Percentiles rank a stretch among this genome's conserved stretches.
These are phyloP conservation scores for Spinacia oleracea DNA, from an alignment of 179 eudicot species.

Conservation along the genomic window DNA sequence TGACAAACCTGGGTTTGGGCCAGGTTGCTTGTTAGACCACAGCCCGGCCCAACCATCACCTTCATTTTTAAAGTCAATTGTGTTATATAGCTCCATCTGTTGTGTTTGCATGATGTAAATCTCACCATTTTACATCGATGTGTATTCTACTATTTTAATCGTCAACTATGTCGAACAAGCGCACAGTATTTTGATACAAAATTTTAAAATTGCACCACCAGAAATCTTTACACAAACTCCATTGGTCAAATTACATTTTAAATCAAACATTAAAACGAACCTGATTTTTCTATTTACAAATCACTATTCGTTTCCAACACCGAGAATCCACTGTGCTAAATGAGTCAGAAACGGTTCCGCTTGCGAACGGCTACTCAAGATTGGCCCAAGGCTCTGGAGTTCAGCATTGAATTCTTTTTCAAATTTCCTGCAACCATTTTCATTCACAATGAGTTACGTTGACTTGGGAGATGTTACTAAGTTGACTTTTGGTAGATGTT, in stretches of 20 bases:
- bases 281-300: neutral
- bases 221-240: neutral
- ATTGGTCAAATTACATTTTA: no score
- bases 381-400: conserved; percentile 87
- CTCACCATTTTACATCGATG: no score
- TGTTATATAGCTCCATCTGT: no score
- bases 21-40: no score
- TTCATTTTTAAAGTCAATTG: no score
- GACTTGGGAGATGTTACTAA: neutral
- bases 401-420: conserved; percentile 76
- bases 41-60: no score
- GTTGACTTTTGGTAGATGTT: no score
- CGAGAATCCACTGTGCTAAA: conserved; percentile 93
- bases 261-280: neutral
- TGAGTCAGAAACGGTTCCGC: conserved; percentile 95
- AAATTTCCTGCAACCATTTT: conserved; percentile 62
- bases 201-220: neutral
- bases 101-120: no score
- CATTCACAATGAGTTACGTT: conserved; percentile 3
- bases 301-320: conserved; percentile 61
- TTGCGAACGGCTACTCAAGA: conserved; percentile 78
- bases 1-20: no score
- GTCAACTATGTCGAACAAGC: no score
- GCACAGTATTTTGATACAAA: neutral
- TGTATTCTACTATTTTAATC: no score